A percentile compares a stretch with the other conserved stretches of the same genome.
Conservation (phyloP, 768 basidiomycete species). For the Pholiota conissans region DNA sequence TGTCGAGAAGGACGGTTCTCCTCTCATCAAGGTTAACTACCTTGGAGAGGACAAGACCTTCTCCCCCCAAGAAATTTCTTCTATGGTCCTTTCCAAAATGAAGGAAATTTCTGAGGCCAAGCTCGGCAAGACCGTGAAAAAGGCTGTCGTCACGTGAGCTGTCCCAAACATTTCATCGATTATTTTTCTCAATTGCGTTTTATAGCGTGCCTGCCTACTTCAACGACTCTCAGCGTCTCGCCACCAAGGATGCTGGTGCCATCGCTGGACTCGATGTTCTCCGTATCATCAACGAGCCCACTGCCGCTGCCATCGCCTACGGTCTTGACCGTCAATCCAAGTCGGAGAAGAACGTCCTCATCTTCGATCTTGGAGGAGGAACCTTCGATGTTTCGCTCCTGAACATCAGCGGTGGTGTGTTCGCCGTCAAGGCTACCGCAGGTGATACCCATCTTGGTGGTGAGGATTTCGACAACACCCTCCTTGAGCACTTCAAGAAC, state of each 20-base stretch:
- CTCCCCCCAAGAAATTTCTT: conserved; percentile 97
- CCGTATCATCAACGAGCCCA: conserved; percentile 99
- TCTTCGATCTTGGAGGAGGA: conserved; percentile 98
- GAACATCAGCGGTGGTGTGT: conserved; percentile 96
- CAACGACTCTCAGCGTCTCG: conserved; percentile 98
- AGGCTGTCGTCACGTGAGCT: conserved; percentile 81
- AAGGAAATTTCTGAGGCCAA: conserved; percentile 98
- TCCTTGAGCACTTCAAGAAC: conserved; percentile 97
- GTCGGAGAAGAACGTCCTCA: conserved; percentile 93
- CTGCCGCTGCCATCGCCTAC: conserved; percentile 97
- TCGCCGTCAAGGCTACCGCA: conserved; percentile 97
- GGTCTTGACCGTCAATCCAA: conserved; percentile 94
- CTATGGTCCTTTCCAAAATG: conserved; percentile 98
- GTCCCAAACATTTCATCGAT: not conserved
- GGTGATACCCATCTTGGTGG: conserved; percentile 99
- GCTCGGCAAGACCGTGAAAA: conserved; percentile 78
- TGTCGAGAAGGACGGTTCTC: conserved; percentile 95
- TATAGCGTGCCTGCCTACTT: conserved; percentile 86
- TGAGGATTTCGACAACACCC: conserved; percentile 97
- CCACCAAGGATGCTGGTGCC: conserved; percentile 95
- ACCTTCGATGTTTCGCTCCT: conserved; percentile 97
- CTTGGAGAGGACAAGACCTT: conserved; percentile 89
- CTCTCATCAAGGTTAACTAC: conserved; percentile 95
- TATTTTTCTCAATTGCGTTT: not conserved
- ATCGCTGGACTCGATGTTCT: conserved; percentile 95